phyloP scores from a whole-genome alignment of 2,329 filamentous ascomycete genomes.

The Neopestalotiopsis sp. region DNA sequence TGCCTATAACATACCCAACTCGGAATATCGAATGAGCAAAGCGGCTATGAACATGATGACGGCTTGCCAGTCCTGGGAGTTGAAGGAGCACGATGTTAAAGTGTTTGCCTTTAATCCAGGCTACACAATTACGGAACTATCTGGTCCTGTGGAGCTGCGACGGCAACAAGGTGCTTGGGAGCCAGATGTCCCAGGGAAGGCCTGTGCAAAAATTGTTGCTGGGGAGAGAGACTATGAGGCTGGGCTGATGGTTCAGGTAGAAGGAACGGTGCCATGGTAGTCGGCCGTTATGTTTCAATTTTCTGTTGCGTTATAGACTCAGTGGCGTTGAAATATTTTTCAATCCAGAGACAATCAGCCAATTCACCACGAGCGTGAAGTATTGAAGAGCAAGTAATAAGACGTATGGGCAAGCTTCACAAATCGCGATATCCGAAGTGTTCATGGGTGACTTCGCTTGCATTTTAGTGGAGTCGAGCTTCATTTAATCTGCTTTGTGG shows the following conservation, averaged over 20 bases:
- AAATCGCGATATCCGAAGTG: neutral
- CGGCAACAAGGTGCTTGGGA: constrained; percentile 10
- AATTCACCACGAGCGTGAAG: neutral
- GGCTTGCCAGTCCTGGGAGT: constrained; percentile 25
- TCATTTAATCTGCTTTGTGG: too few species aligned
- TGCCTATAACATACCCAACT: constrained; percentile 16
- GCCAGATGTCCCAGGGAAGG: constrained; percentile 5
- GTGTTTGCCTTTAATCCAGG: constrained; percentile 26
- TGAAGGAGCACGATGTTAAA: constrained; percentile 23
- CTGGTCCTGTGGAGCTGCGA: constrained; percentile 17
- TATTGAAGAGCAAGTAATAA: neutral
- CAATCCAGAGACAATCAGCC: too few species aligned
- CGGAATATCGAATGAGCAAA: constrained; percentile 26
- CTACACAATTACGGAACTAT: constrained; percentile 24
- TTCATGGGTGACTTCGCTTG: neutral
- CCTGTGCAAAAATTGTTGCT: constrained; percentile 1
- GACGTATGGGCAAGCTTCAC: neutral
- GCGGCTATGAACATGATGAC: constrained; percentile 27
- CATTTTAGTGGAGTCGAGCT: neutral
- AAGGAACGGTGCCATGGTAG: constrained; percentile 9
- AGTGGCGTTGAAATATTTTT: too few species aligned
- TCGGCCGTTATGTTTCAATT: neutral
- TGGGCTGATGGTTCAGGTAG: constrained; percentile 9
- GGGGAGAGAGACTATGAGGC: constrained; percentile 9
- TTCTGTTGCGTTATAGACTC: too few species aligned